These are phyloP conservation scores for Diaporthe sp. DNA, from an alignment of 2,329 filamentous ascomycete species.

Conservation along the genomic window DNA sequence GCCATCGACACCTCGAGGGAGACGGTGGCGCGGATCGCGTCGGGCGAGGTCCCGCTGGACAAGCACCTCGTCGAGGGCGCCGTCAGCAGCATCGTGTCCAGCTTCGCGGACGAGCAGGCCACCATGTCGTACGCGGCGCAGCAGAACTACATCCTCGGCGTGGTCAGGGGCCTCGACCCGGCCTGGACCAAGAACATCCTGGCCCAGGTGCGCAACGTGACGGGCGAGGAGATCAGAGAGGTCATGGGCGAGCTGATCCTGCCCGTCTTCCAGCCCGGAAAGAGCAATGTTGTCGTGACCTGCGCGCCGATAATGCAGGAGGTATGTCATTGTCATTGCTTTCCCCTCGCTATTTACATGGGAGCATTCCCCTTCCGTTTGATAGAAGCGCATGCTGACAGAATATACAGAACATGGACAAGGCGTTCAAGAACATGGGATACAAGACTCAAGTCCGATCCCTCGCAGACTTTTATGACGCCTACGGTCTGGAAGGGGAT, in stretches of 20 bases:
- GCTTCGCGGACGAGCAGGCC: slow-evolving; percentile 88
- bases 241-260: slow-evolving; percentile 83
- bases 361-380: background rate
- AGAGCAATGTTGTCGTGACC: slow-evolving; percentile 88
- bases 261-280: slow-evolving; percentile 83
- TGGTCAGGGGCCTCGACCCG: slow-evolving; percentile 80
- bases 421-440: slow-evolving; percentile 79
- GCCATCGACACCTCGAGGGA: slow-evolving; percentile 84
- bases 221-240: slow-evolving; percentile 80
- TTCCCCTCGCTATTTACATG: background rate
- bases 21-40: slow-evolving; percentile 81
- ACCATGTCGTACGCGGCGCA: slow-evolving; percentile 87
- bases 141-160: slow-evolving; percentile 85
- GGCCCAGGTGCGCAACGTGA: slow-evolving; percentile 81
- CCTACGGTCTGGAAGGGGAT: slow-evolving; percentile 82
- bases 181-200: slow-evolving; percentile 86
- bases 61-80: slow-evolving; percentile 88
- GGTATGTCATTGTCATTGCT: slow-evolving; percentile 65
- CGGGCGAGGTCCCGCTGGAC: slow-evolving; percentile 81
- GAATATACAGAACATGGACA: slow-evolving; percentile 76
- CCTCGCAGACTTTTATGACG: slow-evolving; percentile 87
- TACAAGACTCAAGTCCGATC: slow-evolving; percentile 84
- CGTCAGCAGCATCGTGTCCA: slow-evolving; percentile 89
- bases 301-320: slow-evolving; percentile 89
- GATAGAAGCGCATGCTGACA: background rate